These are phyloP conservation scores for Phoma sp. DNA, from an alignment of 2,329 filamentous ascomycete genomes.

Conservation along the genomic window DNA sequence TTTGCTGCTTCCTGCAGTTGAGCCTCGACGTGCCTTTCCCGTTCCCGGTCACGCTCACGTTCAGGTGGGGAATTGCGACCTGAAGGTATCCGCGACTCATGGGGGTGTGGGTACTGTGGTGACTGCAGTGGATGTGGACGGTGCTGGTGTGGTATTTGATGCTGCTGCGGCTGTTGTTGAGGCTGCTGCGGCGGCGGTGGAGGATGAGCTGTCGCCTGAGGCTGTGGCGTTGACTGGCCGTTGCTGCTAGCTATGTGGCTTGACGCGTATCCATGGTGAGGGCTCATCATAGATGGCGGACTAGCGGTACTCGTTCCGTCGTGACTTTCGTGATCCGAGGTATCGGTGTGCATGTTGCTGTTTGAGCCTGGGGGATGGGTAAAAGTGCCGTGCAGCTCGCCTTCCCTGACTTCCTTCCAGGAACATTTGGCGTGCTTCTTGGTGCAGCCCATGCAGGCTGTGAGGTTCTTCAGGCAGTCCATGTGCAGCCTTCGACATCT, in stretches of 20 bases:
- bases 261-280: slow-evolving; percentile 33
- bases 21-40: slow-evolving; percentile 32
- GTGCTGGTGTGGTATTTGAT: slow-evolving; percentile 8
- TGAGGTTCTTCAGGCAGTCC: slow-evolving; percentile 84
- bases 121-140: slow-evolving; percentile 9
- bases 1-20: slow-evolving; percentile 47
- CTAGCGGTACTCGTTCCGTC: slow-evolving; percentile 42
- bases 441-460: slow-evolving; percentile 85
- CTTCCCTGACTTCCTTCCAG: slow-evolving; percentile 81
- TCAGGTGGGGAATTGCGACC: slow-evolving; percentile 35
- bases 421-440: slow-evolving; percentile 90
- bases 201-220: slow-evolving; percentile 9
- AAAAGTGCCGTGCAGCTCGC: slow-evolving; percentile 62
- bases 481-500: slow-evolving; percentile 80
- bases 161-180: slow-evolving; percentile 4
- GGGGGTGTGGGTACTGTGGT: slow-evolving; percentile 12
- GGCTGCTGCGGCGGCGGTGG: not conserved
- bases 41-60: slow-evolving; percentile 29
- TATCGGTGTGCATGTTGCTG: slow-evolving; percentile 43
- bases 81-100: slow-evolving; percentile 27
- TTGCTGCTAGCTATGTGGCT: slow-evolving; percentile 25
- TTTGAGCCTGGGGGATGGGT: slow-evolving; percentile 29
- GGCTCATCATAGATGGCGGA: slow-evolving; percentile 36
- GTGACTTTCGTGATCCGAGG: slow-evolving; percentile 37
- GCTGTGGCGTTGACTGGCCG: slow-evolving; percentile 31